Percentiles rank a stretch among this genome's conserved stretches.
These are phyloP conservation scores for Aspergillus texensis DNA, from an alignment of 2,329 filamentous ascomycete species.

Conservation along the genomic window DNA sequence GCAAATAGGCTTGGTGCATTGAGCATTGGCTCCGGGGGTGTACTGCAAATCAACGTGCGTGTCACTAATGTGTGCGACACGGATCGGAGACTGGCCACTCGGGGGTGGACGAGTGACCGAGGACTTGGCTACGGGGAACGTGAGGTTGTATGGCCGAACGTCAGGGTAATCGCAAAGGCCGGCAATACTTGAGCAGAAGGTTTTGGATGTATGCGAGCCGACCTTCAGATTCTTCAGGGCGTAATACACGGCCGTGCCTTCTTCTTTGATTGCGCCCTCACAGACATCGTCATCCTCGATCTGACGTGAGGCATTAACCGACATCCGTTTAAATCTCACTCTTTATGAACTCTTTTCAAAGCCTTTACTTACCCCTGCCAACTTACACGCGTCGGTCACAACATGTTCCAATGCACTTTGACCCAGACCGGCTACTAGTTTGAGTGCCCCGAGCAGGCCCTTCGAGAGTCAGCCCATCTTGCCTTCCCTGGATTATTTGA, in stretches of 20 bases:
- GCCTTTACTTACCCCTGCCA: constrained; percentile 33
- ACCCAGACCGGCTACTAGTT: constrained; percentile 48
- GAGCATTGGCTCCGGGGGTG: constrained; percentile 54
- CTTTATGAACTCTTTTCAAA: neutral
- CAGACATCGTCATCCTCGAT: constrained; percentile 60
- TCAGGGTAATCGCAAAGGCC: constrained; percentile 57
- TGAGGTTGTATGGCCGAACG: constrained; percentile 47
- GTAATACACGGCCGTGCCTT: constrained; percentile 58
- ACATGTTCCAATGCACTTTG: constrained; percentile 46
- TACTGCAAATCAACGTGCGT: constrained; percentile 63
- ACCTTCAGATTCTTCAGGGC: constrained; percentile 52
- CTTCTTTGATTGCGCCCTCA: constrained; percentile 53
- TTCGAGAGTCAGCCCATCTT: neutral
- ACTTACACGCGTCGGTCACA: constrained; percentile 40
- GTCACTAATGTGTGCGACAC: constrained; percentile 63
- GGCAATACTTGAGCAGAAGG: constrained; percentile 58
- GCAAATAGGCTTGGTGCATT: constrained; percentile 63
- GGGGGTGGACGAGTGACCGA: constrained; percentile 43
- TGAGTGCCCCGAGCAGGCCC: constrained; percentile 46
- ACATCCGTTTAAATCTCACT: neutral
- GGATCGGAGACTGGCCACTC: constrained; percentile 52
- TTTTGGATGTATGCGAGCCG: constrained; percentile 53
- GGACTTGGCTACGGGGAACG: constrained; percentile 49
- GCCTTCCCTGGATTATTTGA: neutral
- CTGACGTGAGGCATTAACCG: constrained; percentile 28